Evolutionary conservation across 768 basidiomycete species (phyloP), one percentile per base, ranked within the genome.

Genomic region (Mycena rebaudengoi): DNA sequence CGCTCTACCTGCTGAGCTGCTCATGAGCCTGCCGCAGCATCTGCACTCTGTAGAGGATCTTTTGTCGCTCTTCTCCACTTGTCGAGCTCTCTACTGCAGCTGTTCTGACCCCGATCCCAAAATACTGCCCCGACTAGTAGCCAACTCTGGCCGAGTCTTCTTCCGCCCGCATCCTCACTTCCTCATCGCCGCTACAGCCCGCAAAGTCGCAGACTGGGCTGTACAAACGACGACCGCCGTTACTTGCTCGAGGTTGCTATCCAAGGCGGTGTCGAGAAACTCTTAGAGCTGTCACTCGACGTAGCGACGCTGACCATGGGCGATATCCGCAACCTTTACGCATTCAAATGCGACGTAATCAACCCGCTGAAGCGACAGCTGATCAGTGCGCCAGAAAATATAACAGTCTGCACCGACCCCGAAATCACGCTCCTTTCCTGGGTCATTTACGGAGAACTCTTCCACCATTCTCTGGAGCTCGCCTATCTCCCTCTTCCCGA

Each of bases 131-230:
- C 51, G 54, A 35, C 65, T 69, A 11, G 65, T 62, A 1, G 65
- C 65, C 25, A 16, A 40, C 12, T 69, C 65, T 29, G 65, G 64
- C 12, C 68, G 65, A 11, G 28, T 62, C 6, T 69, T 69, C 52
- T 66, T 64, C 33, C 61, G 65, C 18, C 68, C 68, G 7, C 68
- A 69, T 39, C 68, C 65, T 11, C 65, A 66, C 26, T n/a, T 64
- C 29, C 65, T 69, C 26, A 64, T 66, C 25, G 65, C 62, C 12
- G 62, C 62, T 4, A 64, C 62, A 0, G 65, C 65, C 0, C 62
- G 68, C 11, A 58, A 64, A 39, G 20, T 69, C 14, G 65, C 62
- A 21, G 65, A 66, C 41, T 69, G 67, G 67, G 67, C 67, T 3
- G 60, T 69, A 11, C 14, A 62, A n/a, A 51, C 28, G 53, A 46